Evolutionary conservation across 345 rosid genomes (phyloP), one percentile per base, ranked within the genome.

Genomic region (Brassica juncea): DNA sequence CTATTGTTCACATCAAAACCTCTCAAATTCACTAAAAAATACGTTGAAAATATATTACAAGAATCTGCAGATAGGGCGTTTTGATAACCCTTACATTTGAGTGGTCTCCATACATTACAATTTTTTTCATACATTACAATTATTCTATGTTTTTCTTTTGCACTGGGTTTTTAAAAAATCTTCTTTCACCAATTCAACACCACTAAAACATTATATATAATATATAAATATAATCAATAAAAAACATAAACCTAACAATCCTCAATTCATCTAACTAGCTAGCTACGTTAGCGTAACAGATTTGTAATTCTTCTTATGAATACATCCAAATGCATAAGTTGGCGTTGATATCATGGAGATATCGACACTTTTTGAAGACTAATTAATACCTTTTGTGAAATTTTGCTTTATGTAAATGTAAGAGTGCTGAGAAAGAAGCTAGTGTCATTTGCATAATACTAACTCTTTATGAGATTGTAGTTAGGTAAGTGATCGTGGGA

Each of bases 1-100:
- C 21, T 37, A 37, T 70, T 70, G 27, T 31, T 55, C 66, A 75
- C 66, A 75, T 55, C 27, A 55, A 23, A 55, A 75, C 57, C 72
- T 66, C 5, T 2, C n/a, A 55, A 32, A 14, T 35, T 25, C 57
- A 49, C 4, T 19, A 55, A 8, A 8, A 54, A 6, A 52, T 54
- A 6, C 60, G 60, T 55, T 0, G n/a, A 6, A 19, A 55, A 19
- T 6, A 55, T 19, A 5, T 55, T 16, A 19, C 60, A 55, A 55
- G 8, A 54, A 54, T 54, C 5, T 6, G 25, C 60, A 16, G 60
- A 55, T 55, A 15, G 25, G 59, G 25, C 10, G 10, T 54, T 54
- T 8, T 23, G 25, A 54, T 54, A 54, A 54, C 4, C 6, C 74
- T 19, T 71, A 4, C 14, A 31, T 67, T 15, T 67, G 31, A 39